Base-by-base conservation (phyloP, 1,139 yeast species). In the Casaregolazyma suthepensis region DNA sequence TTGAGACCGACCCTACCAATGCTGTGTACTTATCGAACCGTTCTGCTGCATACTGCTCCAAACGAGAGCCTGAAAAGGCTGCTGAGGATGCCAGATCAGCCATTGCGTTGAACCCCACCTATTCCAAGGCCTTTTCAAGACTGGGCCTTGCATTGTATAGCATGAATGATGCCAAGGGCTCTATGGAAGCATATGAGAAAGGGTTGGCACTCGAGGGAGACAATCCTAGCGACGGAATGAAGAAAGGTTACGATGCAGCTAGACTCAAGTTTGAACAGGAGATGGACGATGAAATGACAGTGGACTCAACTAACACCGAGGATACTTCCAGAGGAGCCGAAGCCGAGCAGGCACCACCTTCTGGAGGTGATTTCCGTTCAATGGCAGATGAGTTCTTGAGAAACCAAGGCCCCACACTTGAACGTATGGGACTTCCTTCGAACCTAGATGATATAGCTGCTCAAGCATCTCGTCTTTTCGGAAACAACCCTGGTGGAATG, bases 1-100 rank as follows among this genome's bases (percentile, higher is more conserved):
- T 91, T 59, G 82, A 73, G 35, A 71, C 85, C 54, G 79, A 84
- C 59, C 81, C 89, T 51, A 69, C 78, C 15, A 90, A 90, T 68
- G 91, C 90, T 15, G 87, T 94, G 26, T 94, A 85, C 72, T 81
- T 80, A 59, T 90, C 98, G 38, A 93, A 93, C 75, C 82, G 99
- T 68, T 98, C 99, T 17, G 99, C 99, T 50, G 99, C 99, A 5
- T 83, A 87, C 70, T 87, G 96, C 17, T 88, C 96, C 7, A 68
- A 80, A 46, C 79, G 83, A 57, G 76, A 88, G 58, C 93, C 87
- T 66, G 85, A 81, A 17, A 75, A 79, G 59, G 99, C 99, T 1
- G 81, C 87, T 47, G 75, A 73, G 46, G 99, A 93, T 69, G 96
- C 99, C 35, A 78, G 84, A 65, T 74, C 75, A 56, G 96, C 99